Base-by-base conservation (phyloP, 495 filamentous ascomycete species). In the Xylaria cubensis region DNA sequence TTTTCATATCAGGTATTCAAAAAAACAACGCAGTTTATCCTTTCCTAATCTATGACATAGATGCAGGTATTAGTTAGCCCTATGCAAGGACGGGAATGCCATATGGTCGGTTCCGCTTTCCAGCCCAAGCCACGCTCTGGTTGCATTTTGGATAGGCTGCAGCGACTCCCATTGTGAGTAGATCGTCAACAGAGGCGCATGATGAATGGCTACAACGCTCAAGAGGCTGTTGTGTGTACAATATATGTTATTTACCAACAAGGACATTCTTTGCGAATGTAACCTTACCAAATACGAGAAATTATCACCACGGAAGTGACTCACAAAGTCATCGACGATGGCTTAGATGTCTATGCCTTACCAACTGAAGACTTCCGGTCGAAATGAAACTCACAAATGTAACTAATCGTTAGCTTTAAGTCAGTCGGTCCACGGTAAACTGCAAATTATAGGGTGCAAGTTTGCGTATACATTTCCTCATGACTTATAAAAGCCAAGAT, bases 1-100 rank as follows among this genome's bases (percentile, higher is more conserved):
- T 7, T 26, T 66, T 66, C 19, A 53, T n/a, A 29, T 29, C 24
- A 53, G 21, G 44, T 19, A 24, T 39, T 24, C 41, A 4, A 39
- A 24, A 24, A n/a, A 21, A 53, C 46, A 36, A 17, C 24, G 19
- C 46, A 66, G 51, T 21, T n/a, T 21, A n/a, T 39, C 29, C 13
- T n/a, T 24, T 66, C 21, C 42, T 19, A 19, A 53, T 53, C 46
- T 21, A 66, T 53, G 46, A 53, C 64, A 66, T 32, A 39, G 29
- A 61, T 39, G 4, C 7, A 39, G 17, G 10, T 61, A 61, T 34
- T 21, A 34, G n/a, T 34, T 21, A 36, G 55, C 58, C 32, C 24
- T 61, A 48, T 42, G 24, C 32, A 53, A 15, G 29, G 0, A 15
- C 32, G 32, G 17, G 26, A 21, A 67, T 39, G n/a, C 4, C 15